Evolutionary conservation across 177 flowering plant species (phyloP), one percentile per base, ranked within the genome.

Genomic region (Vitis hybrid): DNA sequence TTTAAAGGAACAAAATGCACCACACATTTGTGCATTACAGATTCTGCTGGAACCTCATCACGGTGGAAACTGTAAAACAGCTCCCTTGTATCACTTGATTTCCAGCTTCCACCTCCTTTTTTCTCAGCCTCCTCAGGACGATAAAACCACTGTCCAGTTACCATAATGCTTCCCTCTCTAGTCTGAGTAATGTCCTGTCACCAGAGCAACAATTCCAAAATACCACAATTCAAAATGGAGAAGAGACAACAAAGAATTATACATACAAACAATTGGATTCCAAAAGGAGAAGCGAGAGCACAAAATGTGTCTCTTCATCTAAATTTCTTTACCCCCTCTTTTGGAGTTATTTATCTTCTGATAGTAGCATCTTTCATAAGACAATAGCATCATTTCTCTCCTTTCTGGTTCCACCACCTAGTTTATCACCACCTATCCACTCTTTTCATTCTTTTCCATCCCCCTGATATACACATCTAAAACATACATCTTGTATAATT

Each of bases 21-120:
- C 65, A 91, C 91, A 78, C 99, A 95, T 78, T 86, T 95, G 82
- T 95, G 99, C 98, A 93, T 90, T 48, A 95, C 98, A 73, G 97
- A 90, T 79, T 95, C 99, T 63, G 98, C 99, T 21, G 97, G 94
- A 56, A 91, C 92, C 64, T 90, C 96, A 80, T 93, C 99, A 62
- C 86, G 91, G 62, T 93, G 99, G 74, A 91, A 91, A 79, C 99
- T 93, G 57, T 95, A 95, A 68, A 93, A 95, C 15, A 95, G 85
- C 76, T 93, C 96, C 67, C 99, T 85, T 5, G 93, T 84, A 77
- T 93, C 98, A 68, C 73, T 68, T 58, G 91, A 79, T 72, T 89
- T 78, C 97, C 98, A 95, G 76, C 74, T 82, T 72, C 96, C 98
- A 66, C 97, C 99, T n/a, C 86, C 89, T 69, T 77, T 88, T 70